These are phyloP conservation scores for Oryza australiensis DNA, from an alignment of 176 grass and related monocot genomes.

Conservation along the genomic window DNA sequence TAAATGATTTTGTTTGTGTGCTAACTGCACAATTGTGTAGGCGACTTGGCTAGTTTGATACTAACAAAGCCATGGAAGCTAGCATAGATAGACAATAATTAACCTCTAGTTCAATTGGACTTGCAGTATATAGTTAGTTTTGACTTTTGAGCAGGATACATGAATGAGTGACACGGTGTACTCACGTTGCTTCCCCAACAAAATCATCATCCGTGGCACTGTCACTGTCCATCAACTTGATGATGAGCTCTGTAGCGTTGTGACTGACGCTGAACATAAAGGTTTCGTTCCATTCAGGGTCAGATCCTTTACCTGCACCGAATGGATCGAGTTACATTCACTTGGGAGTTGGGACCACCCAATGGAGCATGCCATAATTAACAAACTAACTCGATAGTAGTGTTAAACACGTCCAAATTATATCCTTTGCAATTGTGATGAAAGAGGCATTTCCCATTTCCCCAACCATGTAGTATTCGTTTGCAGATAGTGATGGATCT, in stretches of 20 bases:
- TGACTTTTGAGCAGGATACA: neutral
- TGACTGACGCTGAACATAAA: constrained; percentile 74
- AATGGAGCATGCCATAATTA: neutral
- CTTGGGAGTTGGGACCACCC: neutral
- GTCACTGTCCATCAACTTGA: constrained; percentile 84
- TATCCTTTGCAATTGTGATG: neutral
- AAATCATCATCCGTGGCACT: constrained; percentile 56
- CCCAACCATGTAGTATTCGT: neutral
- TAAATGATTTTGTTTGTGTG: too few relatives aligned
- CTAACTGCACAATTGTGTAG: too few relatives aligned
- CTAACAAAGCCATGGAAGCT: neutral
- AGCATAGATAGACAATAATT: neutral
- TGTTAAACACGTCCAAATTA: too few relatives aligned
- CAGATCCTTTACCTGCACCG: constrained; percentile 62
- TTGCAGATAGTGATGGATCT: neutral
- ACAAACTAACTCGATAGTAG: neutral
- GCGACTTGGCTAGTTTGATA: too few relatives aligned
- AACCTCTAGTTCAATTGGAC: neutral
- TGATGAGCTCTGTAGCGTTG: constrained; percentile 46
- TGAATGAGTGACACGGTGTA: neutral
- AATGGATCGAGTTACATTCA: neutral
- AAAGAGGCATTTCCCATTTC: neutral
- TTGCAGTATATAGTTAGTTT: neutral
- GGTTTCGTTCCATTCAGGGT: constrained; percentile 83
- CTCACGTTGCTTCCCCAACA: constrained; percentile 81